These are phyloP conservation scores for Clonostachys solani DNA, from an alignment of 2,329 filamentous ascomycete genomes.

Conservation along the genomic window DNA sequence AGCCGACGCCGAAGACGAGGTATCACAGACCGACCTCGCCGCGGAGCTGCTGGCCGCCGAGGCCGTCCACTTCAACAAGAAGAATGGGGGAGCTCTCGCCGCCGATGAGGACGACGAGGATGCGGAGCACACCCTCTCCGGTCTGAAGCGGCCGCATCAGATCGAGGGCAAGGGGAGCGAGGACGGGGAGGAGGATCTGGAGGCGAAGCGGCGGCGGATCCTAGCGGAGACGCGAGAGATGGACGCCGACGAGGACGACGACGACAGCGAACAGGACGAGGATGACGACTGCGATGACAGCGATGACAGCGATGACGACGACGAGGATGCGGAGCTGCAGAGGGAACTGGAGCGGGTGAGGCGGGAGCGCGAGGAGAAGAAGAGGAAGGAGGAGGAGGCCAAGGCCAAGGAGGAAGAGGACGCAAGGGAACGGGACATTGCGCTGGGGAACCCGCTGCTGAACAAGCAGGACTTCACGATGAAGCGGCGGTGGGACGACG, in stretches of 20 bases:
- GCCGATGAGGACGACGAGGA: slow-evolving; percentile 45
- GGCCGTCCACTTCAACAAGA: slow-evolving; percentile 81
- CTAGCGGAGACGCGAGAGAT: slow-evolving; percentile 84
- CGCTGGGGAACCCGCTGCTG: slow-evolving; percentile 85
- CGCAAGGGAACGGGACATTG: slow-evolving; percentile 81
- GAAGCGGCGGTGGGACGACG: slow-evolving; percentile 94
- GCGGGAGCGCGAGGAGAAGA: slow-evolving; percentile 54
- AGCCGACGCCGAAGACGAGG: slow-evolving; percentile 62
- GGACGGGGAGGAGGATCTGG: slow-evolving; percentile 58
- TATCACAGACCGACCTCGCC: slow-evolving; percentile 73
- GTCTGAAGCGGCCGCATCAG: slow-evolving; percentile 54
- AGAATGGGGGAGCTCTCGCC: slow-evolving; percentile 56
- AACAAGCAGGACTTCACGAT: slow-evolving; percentile 87
- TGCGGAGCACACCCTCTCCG: slow-evolving; percentile 28
- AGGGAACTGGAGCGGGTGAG: slow-evolving; percentile 94
- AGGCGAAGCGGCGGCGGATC: slow-evolving; percentile 80
- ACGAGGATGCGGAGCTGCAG: slow-evolving; percentile 72
- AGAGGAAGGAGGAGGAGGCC: slow-evolving; percentile 62
- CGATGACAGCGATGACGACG: slow-evolving; percentile 41
- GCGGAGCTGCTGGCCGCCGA: slow-evolving; percentile 89
- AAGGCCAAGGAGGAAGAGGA: slow-evolving; percentile 78
- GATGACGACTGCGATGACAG: slow-evolving; percentile 47
- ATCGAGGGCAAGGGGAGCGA: slow-evolving; percentile 7
- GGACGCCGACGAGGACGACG: slow-evolving; percentile 67
- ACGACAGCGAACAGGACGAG: slow-evolving; percentile 57